Conservation (phyloP, 2,329 filamentous ascomycete genomes). For the Cladosporium sp. region DNA sequence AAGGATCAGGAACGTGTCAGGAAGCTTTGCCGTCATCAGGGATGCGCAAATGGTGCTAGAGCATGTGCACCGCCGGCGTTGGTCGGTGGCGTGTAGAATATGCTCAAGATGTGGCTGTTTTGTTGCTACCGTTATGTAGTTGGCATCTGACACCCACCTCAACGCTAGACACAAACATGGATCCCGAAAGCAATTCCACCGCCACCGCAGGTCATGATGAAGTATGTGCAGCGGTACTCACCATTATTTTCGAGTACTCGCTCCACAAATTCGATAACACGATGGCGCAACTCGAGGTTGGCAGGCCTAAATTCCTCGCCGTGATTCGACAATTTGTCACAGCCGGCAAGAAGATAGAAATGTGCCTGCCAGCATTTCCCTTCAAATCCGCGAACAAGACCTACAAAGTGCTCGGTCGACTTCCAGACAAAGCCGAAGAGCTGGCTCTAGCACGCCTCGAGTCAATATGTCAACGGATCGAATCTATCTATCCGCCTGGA, state of each 20-base stretch:
- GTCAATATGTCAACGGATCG: constrained; percentile 14
- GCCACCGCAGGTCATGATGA: background rate
- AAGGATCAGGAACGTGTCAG: background rate
- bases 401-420: constrained; percentile 22
- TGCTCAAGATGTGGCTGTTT: background rate
- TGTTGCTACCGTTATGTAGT: background rate
- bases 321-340: constrained; percentile 14
- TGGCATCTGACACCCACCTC: background rate
- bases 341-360: background rate
- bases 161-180: background rate
- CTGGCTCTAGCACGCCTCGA: background rate
- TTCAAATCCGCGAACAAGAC: constrained; percentile 24
- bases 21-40: background rate
- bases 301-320: constrained; percentile 15
- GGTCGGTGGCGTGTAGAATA: background rate
- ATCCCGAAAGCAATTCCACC: background rate
- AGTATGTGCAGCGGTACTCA: constrained; percentile 1
- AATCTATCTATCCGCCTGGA: constrained; percentile 21
- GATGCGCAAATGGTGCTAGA: background rate
- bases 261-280: constrained; percentile 16
- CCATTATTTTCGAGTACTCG: constrained; percentile 16
- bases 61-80: background rate
- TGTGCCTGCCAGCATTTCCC: constrained; percentile 26
- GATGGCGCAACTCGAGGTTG: constrained; percentile 11
- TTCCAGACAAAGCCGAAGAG: constrained; percentile 24